Evolutionary conservation across 306 rosid genomes (phyloP), one percentile per base, ranked within the genome.

Genomic region (Trichosanthes cucumerina): DNA sequence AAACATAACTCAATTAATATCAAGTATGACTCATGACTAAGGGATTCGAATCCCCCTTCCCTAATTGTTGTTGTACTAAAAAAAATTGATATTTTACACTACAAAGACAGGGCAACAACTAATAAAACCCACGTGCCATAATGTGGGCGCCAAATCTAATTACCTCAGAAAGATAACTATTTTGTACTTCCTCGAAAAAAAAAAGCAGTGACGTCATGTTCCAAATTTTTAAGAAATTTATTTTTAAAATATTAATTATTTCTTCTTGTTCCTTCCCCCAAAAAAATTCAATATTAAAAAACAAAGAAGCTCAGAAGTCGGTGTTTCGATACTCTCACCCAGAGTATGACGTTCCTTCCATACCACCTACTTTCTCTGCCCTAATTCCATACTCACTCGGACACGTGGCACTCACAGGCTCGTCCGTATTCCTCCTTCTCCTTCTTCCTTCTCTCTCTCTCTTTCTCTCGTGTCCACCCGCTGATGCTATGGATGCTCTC

Each of bases 401-500:
- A 73, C 78, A 50, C 78, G 78, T 73, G 60, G 78, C 62, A 31
- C 26, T 19, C 78, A 50, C 1, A 49, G 28, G 62, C 44, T 73
- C 59, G 78, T 50, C 78, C 46, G 62, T 73, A 31, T 73, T 50
- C 78, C 9, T 31, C 15, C 60, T 50, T 9, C 60, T 73, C 59
- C 75, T 68, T 2, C 36, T 23, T 7, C 75, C 0, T 4, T 31
- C 31, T 16, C 10, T 10, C 5, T 31, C 75, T 21, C 33, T 57
- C 79, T 23, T 31, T 49, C 76, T 65, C 76, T 14, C 50, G 57
- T 52, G 74, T 66, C 83, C 86, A 84, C 83, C 86, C 85, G 86
- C 84, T 79, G 66, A 46, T 76, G 84, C 88, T 78, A 88, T 91
- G 97, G 97, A 88, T 81, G 46, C 89, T 82, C 80, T 84, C 68